A percentile compares a stretch with the other conserved stretches of the same genome.
Evolutionary conservation across 2,329 filamentous ascomycete genomes (phyloP).

Genomic region (Lachnellula willkommii): DNA sequence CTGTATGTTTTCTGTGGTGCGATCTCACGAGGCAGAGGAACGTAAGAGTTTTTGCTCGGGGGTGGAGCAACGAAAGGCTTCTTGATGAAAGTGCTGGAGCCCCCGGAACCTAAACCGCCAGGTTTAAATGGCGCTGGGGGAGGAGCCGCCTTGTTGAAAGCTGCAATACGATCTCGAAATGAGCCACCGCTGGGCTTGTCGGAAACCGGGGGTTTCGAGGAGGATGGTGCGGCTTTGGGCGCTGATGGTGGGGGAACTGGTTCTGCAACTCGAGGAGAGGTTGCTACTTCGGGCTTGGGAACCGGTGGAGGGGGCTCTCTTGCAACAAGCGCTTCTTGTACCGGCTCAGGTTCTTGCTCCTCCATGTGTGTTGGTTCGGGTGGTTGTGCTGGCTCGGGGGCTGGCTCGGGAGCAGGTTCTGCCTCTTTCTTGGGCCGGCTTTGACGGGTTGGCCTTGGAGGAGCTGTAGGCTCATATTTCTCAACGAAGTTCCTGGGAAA

Average conservation of each 20-base stretch:
- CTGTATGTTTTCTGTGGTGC: conserved; percentile 72
- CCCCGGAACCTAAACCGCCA: conserved; percentile 52
- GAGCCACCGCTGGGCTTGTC: conserved; percentile 73
- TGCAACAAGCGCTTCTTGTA: conserved; percentile 30
- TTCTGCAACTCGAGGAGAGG: conserved; percentile 32
- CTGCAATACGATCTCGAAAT: conserved; percentile 92
- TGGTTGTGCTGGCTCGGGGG: conserved; percentile 26
- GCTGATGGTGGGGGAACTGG: conserved; percentile 30
- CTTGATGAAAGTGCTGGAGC: conserved; percentile 73
- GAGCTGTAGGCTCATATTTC: conserved; percentile 85
- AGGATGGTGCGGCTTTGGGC: conserved; percentile 22
- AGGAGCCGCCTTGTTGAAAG: conserved; percentile 88
- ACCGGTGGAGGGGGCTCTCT: conserved; percentile 32
- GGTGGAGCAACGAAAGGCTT: conserved; percentile 96
- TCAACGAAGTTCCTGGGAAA: conserved; percentile 98
- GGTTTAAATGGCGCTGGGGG: conserved; percentile 90
- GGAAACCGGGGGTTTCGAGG: conserved; percentile 45
- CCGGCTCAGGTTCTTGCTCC: conserved; percentile 36
- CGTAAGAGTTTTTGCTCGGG: conserved; percentile 84
- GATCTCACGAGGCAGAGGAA: conserved; percentile 68
- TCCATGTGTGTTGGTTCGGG: conserved; percentile 31
- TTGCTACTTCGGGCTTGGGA: conserved; percentile 34
- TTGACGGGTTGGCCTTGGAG: conserved; percentile 73
- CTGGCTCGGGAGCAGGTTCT: conserved; percentile 34
- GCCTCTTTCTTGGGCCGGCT: conserved; percentile 57